Evolutionary conservation across 495 filamentous ascomycete genomes (phyloP).

Genomic region (Cercophora sp.): DNA sequence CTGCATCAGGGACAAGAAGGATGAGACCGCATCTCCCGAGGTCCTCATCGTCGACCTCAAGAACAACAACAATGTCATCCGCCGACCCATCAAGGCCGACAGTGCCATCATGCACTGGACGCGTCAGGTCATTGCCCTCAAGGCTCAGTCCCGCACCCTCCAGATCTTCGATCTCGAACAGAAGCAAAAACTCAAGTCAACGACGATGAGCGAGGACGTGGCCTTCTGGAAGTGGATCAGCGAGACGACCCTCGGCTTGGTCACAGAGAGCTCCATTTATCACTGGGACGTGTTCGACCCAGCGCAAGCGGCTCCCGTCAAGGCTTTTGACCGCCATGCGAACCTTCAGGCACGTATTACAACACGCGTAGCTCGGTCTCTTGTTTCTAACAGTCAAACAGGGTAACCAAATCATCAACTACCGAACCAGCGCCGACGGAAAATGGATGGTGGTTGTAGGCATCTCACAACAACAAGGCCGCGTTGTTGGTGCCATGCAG

Average conservation of each 20-base stretch:
- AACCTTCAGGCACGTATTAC: constrained; percentile 72
- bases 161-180: constrained; percentile 93
- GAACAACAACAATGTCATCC: constrained; percentile 87
- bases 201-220: constrained; percentile 93
- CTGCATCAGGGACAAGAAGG: constrained; percentile 89
- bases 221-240: constrained; percentile 99
- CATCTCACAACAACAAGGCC: constrained; percentile 87
- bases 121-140: constrained; percentile 91
- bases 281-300: constrained; percentile 95
- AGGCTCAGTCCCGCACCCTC: constrained; percentile 84
- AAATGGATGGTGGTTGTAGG: constrained; percentile 99
- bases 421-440: constrained; percentile 89
- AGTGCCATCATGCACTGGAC: constrained; percentile 99
- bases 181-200: constrained; percentile 91
- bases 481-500: constrained; percentile 94
- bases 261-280: constrained; percentile 85
- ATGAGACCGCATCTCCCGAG: constrained; percentile 75
- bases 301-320: constrained; percentile 70
- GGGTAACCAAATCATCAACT: constrained; percentile 99
- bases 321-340: constrained; percentile 86
- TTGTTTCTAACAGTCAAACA: constrained; percentile 31
- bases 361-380: too few species aligned
- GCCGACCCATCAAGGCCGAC: constrained; percentile 96
- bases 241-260: constrained; percentile 76
- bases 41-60: constrained; percentile 97